These are phyloP conservation scores for Metschnikowia lunata DNA, from an alignment of 805 yeast species.

Conservation along the genomic window DNA sequence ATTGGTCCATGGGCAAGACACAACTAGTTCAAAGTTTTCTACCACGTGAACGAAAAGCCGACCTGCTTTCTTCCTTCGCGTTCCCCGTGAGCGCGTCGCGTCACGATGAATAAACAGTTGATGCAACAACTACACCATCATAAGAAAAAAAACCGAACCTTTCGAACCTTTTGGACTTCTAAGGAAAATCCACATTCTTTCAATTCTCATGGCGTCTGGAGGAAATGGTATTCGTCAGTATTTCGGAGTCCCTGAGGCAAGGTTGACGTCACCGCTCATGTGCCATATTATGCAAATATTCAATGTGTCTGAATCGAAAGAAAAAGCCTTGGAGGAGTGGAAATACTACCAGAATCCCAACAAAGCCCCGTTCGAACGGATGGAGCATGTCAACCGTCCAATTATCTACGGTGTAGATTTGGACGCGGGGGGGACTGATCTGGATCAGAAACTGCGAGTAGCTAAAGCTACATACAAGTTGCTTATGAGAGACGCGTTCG, in stretches of 20 bases:
- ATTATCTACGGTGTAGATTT: conserved; percentile 35
- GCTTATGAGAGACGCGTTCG: conserved; percentile 50
- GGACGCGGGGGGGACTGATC: conserved; percentile 29
- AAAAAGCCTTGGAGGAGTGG: conserved; percentile 54
- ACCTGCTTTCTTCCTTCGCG: too few species aligned
- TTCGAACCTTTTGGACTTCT: neutral
- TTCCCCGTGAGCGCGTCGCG: too few species aligned
- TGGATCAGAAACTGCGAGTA: conserved; percentile 2
- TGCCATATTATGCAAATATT: conserved; percentile 44
- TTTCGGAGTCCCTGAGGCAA: conserved; percentile 3
- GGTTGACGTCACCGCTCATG: neutral
- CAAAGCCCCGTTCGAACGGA: conserved; percentile 55
- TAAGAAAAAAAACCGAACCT: too few species aligned
- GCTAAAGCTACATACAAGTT: conserved; percentile 42
- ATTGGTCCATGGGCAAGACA: too few species aligned
- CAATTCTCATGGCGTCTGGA: neutral
- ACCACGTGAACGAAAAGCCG: too few species aligned
- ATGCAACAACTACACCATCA: too few species aligned
- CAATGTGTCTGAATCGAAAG: conserved; percentile 48
- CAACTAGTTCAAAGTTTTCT: too few species aligned
- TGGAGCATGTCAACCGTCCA: conserved; percentile 43
- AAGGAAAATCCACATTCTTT: neutral
- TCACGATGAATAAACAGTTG: too few species aligned
- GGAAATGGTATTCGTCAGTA: conserved; percentile 3
- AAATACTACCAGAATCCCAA: conserved; percentile 50